A percentile compares a stretch with the other conserved stretches of the same genome.
phyloP scores from a whole-genome alignment of 164 flowering plant genomes.

The Vitis cinerea region DNA sequence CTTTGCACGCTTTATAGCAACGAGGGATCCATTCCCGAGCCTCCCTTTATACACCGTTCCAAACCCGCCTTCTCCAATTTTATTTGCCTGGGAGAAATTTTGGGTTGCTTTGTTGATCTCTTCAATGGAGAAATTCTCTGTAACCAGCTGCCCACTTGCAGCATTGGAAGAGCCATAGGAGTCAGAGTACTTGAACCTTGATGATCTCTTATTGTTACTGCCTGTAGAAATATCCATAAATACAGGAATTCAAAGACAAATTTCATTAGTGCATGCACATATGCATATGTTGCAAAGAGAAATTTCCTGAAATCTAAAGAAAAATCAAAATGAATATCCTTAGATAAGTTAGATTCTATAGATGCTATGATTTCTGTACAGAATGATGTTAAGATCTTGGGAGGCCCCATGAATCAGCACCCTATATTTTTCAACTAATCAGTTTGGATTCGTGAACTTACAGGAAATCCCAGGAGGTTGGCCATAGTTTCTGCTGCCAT shows the following conservation, averaged over 20 bases:
- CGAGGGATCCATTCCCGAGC: conserved; percentile 56
- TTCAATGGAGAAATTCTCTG: conserved; percentile 34
- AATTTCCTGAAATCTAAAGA: too few species aligned
- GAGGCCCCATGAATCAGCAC: too few species aligned
- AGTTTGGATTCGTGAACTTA: conserved; percentile 19
- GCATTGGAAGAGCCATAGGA: conserved; percentile 31
- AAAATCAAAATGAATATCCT: too few species aligned
- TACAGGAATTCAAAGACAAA: conserved; percentile 18
- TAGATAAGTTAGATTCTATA: too few species aligned
- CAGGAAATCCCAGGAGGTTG: conserved; percentile 16
- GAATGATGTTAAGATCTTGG: too few species aligned
- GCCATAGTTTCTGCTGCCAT: background rate
- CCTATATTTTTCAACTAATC: too few species aligned
- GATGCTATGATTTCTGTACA: too few species aligned
- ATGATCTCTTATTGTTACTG: conserved; percentile 30
- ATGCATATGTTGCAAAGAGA: too few species aligned
- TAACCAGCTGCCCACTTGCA: conserved; percentile 19
- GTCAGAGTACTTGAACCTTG: conserved; percentile 23
- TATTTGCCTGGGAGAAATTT: conserved; percentile 49
- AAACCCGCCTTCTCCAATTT: conserved; percentile 68
- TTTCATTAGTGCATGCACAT: background rate
- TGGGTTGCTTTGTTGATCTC: conserved; percentile 59
- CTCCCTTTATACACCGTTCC: conserved; percentile 64
- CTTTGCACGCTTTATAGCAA: conserved; percentile 71
- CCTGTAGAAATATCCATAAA: conserved; percentile 37